Evolutionary conservation across 306 rosid species (phyloP).

Genomic region (Lathyrus sativus): DNA sequence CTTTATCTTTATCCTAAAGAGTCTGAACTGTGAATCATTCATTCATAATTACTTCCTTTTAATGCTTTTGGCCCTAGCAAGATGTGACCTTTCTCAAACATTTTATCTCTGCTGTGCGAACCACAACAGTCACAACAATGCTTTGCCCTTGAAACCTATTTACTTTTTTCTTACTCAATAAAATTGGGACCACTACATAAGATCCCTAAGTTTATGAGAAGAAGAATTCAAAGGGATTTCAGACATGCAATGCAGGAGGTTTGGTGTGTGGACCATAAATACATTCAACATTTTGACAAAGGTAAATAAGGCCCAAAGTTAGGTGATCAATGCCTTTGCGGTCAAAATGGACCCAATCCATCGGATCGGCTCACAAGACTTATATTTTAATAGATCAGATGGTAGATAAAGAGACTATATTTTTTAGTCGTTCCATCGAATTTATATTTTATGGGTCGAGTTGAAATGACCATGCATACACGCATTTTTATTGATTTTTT

Average conservation of each 20-base stretch:
- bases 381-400: no score
- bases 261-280: slow-evolving; percentile 33
- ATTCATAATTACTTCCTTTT: slow-evolving; percentile 78
- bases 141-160: slow-evolving; percentile 35
- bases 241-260: slow-evolving; percentile 37
- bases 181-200: background rate
- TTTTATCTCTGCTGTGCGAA: slow-evolving; percentile 46
- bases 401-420: no score
- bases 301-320: background rate
- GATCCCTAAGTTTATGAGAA: slow-evolving; percentile 36
- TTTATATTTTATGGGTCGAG: no score
- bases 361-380: no score
- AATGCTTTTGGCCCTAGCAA: slow-evolving; percentile 46
- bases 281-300: background rate
- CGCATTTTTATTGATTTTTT: no score
- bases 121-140: slow-evolving; percentile 41
- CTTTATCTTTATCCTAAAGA: slow-evolving; percentile 60
- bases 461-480: no score
- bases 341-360: no score
- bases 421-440: no score
- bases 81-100: slow-evolving; percentile 65
- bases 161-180: no score
- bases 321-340: background rate
- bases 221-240: slow-evolving; percentile 32
- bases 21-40: slow-evolving; percentile 79